Evolutionary conservation across 2,329 filamentous ascomycete genomes (phyloP), one percentile per base, ranked within the genome.

Genomic region (Aspergillus fijiensis): DNA sequence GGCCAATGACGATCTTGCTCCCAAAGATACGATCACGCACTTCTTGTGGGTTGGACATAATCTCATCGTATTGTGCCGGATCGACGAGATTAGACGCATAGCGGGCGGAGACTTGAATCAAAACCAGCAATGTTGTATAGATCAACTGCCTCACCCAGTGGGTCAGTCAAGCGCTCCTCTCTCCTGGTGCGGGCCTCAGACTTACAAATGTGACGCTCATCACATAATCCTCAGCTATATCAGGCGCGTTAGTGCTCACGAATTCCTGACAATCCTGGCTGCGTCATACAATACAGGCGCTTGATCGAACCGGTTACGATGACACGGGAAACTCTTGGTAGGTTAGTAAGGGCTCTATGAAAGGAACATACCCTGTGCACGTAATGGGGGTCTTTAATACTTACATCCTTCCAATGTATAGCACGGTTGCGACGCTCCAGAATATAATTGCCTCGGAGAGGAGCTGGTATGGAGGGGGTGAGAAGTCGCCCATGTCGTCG

Each of bases 1-100:
- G 71, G 1, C 77, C 77, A 39, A 83, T 72, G 16, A 81, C 79
- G n/a, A 82, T 74, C 56, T 82, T 82, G 58, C 79, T 80, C 12
- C 81, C 81, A 55, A 74, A 73, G 5, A 81, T 74, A n/a, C 80
- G 74, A 23, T 72, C 66, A 3, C 69, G 55, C 27, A 82, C 75
- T 54, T 83, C 76, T 14, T 74, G 57, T 11, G 76, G 70, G 21
- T 77, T 63, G 10, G 68, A 58, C 11, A 77, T 55, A 2, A 77
- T 74, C 11, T 58, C 25, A 10, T 62, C 55, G 31, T 72, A 70
- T 52, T 77, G 70, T 12, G 71, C 71, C 0, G 69, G 70, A 27
- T 76, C 74, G 65, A 77, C 75, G 4, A 78, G 67, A 56, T 79
- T 79, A 3, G 75, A 77, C 29, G 70, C 70, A 60, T 72, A 75